phyloP scores from a whole-genome alignment of 2,329 filamentous ascomycete species.

The Colletotrichum ledebouriae region DNA sequence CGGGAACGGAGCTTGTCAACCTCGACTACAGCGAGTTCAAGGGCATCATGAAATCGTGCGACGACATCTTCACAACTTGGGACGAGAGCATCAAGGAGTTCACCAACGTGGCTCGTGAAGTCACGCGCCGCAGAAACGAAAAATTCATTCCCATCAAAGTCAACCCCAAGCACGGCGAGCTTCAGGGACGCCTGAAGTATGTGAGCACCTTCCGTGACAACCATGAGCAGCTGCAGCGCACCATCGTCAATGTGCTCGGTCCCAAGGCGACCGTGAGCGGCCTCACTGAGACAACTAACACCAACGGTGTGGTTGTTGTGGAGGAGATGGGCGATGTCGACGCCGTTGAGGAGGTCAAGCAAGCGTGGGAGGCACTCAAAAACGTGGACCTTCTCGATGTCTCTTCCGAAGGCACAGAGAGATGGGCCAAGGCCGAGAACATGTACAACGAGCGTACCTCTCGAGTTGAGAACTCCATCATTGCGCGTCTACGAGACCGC shows the following conservation, averaged over 20 bases:
- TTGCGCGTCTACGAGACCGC: constrained; percentile 90
- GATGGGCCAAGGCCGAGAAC: constrained; percentile 94
- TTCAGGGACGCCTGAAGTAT: constrained; percentile 92
- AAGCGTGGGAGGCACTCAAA: constrained; percentile 93
- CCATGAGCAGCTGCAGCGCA: constrained; percentile 96
- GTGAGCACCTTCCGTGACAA: constrained; percentile 95
- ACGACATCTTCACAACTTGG: constrained; percentile 91
- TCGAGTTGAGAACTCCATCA: constrained; percentile 98
- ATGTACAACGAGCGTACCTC: constrained; percentile 98
- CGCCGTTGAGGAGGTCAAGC: constrained; percentile 93
- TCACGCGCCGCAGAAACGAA: constrained; percentile 91
- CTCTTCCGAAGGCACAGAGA: constrained; percentile 86
- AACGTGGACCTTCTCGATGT: constrained; percentile 97
- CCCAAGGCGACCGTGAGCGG: constrained; percentile 73
- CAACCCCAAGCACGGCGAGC: constrained; percentile 85
- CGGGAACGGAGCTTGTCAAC: constrained; percentile 90
- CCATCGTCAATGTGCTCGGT: constrained; percentile 96
- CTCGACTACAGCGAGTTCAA: constrained; percentile 93
- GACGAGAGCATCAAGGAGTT: constrained; percentile 98
- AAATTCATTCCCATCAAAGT: constrained; percentile 99
- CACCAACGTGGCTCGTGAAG: constrained; percentile 95
- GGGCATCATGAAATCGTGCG: constrained; percentile 84
- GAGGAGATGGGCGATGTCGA: constrained; percentile 98
- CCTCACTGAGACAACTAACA: constrained; percentile 61
- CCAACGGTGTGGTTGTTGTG: constrained; percentile 77